phyloP scores from a whole-genome alignment of 1,284 basidiomycete species.

The Trametes hirsuta region DNA sequence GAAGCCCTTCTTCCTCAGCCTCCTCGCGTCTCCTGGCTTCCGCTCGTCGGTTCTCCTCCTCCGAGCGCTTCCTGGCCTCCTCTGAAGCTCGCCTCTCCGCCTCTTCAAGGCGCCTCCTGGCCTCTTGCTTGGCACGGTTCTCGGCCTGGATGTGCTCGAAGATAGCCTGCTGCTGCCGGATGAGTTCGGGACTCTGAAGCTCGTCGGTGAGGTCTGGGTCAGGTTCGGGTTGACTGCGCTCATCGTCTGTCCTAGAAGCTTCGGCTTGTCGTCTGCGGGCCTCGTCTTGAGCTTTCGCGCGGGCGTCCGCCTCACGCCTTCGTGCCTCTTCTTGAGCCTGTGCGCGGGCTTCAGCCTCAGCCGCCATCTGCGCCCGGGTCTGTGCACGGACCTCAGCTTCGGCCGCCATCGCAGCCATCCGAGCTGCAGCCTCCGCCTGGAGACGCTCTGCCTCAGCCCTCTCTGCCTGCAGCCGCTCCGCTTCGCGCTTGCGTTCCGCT shows the following conservation, averaged over 20 bases:
- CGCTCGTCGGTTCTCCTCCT: conserved; percentile 14
- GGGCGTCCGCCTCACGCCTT: background rate
- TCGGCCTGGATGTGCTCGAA: conserved; percentile 18
- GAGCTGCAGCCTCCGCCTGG: conserved; percentile 1
- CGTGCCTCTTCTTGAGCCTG: conserved; percentile 10
- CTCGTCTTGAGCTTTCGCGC: background rate
- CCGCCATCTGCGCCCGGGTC: background rate
- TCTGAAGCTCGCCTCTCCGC: background rate
- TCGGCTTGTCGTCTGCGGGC: conserved; percentile 5
- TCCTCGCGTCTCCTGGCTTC: conserved; percentile 18
- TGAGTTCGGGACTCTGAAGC: conserved; percentile 24
- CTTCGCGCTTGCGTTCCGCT: conserved; percentile 6
- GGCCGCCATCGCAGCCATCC: conserved; percentile 1
- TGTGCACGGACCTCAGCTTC: conserved; percentile 4
- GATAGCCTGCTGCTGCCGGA: conserved; percentile 27
- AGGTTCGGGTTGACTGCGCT: background rate
- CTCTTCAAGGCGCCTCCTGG: conserved; percentile 12
- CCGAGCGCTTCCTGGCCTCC: conserved; percentile 1
- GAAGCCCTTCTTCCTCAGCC: conserved; percentile 12
- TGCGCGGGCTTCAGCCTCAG: conserved; percentile 4
- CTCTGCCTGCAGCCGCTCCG: background rate
- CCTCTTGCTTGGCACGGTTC: conserved; percentile 8
- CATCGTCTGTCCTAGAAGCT: background rate
- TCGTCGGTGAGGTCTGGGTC: conserved; percentile 11
- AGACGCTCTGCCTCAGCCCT: background rate